Conservation (phyloP, 257 asterid species). For the Nicotiana knightiana region DNA sequence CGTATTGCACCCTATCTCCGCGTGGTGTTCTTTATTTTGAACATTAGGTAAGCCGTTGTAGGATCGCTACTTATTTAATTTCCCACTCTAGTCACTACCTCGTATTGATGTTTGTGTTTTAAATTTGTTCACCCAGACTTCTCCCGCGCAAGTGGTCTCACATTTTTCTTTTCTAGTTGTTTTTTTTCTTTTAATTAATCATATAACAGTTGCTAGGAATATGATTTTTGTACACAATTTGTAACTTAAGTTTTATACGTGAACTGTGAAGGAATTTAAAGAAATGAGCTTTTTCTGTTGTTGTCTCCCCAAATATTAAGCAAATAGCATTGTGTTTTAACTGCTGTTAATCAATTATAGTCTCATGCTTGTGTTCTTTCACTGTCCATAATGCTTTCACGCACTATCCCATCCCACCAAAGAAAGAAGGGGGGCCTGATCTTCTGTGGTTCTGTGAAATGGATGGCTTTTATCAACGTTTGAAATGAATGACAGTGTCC, state of each 20-base stretch:
- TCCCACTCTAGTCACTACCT: not conserved
- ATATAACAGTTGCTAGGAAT: not conserved
- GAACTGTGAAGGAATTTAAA: constrained; percentile 3
- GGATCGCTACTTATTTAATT: not conserved
- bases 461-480: not conserved
- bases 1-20: constrained; percentile 85
- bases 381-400: not conserved
- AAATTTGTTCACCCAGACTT: not conserved
- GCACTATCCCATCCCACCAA: not conserved
- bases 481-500: not conserved
- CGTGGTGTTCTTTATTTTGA: constrained; percentile 61
- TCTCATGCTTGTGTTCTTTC: not conserved
- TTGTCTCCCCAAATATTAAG: constrained; percentile 1
- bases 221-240: not conserved
- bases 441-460: not conserved
- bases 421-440: not conserved
- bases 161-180: not conserved
- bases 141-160: not conserved
- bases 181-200: not conserved
- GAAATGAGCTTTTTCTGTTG: not conserved
- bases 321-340: not conserved
- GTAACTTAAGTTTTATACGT: not conserved
- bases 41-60: constrained; percentile 48
- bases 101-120: not conserved
- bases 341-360: not conserved